Conservation (phyloP, 768 basidiomycete genomes). For the Mycena amicta region DNA sequence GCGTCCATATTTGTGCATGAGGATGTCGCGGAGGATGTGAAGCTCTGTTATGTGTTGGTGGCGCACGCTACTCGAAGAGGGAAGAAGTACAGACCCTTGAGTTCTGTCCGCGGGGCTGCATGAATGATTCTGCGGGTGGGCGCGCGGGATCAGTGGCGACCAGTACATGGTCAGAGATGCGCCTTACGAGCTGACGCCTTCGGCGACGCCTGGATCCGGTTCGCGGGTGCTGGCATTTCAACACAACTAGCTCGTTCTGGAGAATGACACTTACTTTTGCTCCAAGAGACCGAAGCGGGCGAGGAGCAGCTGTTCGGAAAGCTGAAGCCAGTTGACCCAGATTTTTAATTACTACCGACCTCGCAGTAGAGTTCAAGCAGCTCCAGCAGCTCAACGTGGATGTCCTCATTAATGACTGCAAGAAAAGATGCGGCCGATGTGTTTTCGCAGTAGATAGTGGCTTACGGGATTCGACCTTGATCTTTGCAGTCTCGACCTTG, state of each 20-base stretch:
- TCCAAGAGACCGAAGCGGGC: constrained; percentile 93
- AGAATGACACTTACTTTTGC: constrained; percentile 60
- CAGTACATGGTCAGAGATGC: neutral
- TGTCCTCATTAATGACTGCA: constrained; percentile 81
- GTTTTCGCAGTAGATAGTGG: too few species aligned
- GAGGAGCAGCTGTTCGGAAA: constrained; percentile 56
- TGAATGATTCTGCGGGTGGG: constrained; percentile 67
- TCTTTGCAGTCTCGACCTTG: constrained; percentile 81
- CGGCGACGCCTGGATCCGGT: constrained; percentile 84
- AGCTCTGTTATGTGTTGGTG: constrained; percentile 59
- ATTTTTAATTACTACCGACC: neutral
- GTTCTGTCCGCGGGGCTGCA: constrained; percentile 88
- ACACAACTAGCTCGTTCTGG: constrained; percentile 14
- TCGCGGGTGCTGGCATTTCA: constrained; percentile 59
- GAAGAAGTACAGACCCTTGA: constrained; percentile 62
- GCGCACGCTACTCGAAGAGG: neutral
- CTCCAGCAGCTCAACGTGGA: constrained; percentile 86
- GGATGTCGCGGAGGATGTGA: constrained; percentile 86
- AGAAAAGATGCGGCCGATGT: constrained; percentile 1
- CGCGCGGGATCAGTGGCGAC: constrained; percentile 8
- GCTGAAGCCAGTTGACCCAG: neutral
- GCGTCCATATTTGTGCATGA: constrained; percentile 95
- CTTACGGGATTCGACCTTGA: constrained; percentile 84
- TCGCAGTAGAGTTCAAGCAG: constrained; percentile 94
- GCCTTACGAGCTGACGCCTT: constrained; percentile 68